These are phyloP conservation scores for Scopulariopsis brevicaulis DNA, from an alignment of 2,329 filamentous ascomycete species.

Conservation along the genomic window DNA sequence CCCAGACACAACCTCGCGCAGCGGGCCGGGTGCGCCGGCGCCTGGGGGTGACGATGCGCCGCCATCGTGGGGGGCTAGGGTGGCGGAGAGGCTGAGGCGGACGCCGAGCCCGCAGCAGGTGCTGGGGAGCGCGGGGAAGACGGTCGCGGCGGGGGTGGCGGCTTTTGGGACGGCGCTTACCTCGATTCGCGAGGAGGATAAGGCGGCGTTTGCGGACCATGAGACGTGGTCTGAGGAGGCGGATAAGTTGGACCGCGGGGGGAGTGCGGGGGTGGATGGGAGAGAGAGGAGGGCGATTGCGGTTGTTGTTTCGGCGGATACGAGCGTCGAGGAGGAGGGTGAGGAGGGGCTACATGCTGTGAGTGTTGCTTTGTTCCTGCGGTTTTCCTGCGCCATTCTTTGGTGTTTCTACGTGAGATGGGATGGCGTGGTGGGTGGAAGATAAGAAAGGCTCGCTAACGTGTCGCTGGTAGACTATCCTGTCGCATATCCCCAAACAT, in stretches of 20 bases:
- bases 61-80: constrained; percentile 53
- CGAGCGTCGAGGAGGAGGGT: constrained; percentile 45
- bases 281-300: constrained; percentile 63
- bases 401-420: background rate
- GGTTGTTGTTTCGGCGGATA: constrained; percentile 76
- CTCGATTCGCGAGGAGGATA: constrained; percentile 75
- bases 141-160: constrained; percentile 68
- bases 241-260: constrained; percentile 41
- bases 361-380: constrained; percentile 25
- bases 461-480: constrained; percentile 50
- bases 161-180: constrained; percentile 73
- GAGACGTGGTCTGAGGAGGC: constrained; percentile 89
- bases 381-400: constrained; percentile 1
- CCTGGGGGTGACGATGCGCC: constrained; percentile 8
- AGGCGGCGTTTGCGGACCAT: constrained; percentile 70
- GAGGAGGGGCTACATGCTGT: constrained; percentile 68
- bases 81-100: constrained; percentile 70
- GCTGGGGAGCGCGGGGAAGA: constrained; percentile 71
- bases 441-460: background rate
- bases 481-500: constrained; percentile 76
- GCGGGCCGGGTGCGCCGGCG: background rate
- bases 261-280: background rate
- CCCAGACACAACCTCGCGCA: constrained; percentile 20
- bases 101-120: constrained; percentile 84
- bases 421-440: background rate